These are phyloP conservation scores for Gracilariopsis chorda DNA, from an alignment of 23 red algal genomes.

Conservation along the genomic window DNA sequence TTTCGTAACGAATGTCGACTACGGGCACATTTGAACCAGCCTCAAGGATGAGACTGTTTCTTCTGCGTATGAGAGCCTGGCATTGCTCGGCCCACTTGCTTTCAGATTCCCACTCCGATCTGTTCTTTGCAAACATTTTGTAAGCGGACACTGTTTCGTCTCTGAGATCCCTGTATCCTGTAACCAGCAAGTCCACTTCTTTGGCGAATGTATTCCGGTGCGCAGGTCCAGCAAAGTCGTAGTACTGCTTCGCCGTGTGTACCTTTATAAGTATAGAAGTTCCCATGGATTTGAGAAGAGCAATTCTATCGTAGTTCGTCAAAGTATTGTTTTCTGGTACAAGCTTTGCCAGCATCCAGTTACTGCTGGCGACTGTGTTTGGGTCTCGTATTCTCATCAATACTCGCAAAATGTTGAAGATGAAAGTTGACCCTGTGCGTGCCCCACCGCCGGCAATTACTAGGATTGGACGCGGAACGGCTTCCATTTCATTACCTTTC, in stretches of 20 bases:
- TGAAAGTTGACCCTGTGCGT: constrained; percentile 49
- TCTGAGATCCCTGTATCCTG: constrained; percentile 50
- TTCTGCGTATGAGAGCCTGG: constrained; percentile 46
- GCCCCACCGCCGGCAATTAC: constrained; percentile 55
- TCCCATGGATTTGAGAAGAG: not conserved
- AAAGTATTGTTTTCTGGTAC: constrained; percentile 5
- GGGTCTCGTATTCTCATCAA: constrained; percentile 59
- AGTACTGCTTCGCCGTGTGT: constrained; percentile 44
- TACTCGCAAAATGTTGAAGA: constrained; percentile 54
- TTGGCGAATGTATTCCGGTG: not conserved
- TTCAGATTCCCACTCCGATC: constrained; percentile 33
- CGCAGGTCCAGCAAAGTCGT: constrained; percentile 26
- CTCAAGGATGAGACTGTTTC: constrained; percentile 31
- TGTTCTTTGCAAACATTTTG: constrained; percentile 54
- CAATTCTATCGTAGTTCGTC: not conserved
- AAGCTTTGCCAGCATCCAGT: constrained; percentile 25
- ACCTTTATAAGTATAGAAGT: constrained; percentile 63
- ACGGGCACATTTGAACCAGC: constrained; percentile 11
- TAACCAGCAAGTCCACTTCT: constrained; percentile 49
- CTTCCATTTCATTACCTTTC: not conserved
- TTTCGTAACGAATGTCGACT: constrained; percentile 39
- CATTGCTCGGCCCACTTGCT: constrained; percentile 29
- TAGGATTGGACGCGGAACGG: not conserved
- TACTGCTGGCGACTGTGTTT: constrained; percentile 58
- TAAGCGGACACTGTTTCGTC: constrained; percentile 43